Base-by-base conservation (phyloP, 495 filamentous ascomycete genomes). In the Rusavskia elegans region DNA sequence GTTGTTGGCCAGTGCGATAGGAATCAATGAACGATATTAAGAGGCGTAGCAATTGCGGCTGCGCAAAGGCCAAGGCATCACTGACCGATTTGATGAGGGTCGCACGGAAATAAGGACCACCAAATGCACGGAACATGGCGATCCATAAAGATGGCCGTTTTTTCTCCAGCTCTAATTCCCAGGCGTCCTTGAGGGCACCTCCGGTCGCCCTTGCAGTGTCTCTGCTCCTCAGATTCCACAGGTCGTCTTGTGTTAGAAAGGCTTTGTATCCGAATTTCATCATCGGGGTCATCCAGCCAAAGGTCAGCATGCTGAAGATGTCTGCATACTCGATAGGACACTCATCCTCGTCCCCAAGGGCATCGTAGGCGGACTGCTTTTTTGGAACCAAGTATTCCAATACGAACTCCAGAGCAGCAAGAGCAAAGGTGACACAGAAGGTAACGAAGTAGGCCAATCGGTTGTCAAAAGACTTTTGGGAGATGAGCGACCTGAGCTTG, bases 271-370 rank as follows among this genome's bases (percentile, higher is more conserved):
- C 93, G 68, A 82, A 81, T 59, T 83, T 88, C 93, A 99, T 99
- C 78, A 97, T 68, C 16, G 90, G 88, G 0, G 93, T 99, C 87
- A 99, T 95, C 93, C 93, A 99, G 52, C 85, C 79, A 64, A 99
- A 99, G 10, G 90, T 94, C 30, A 99, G 77, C 38, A 85, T 79
- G 10, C 90, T 95, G 68, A 97, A 97, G 44, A 97, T 74, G 50
- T 89, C 87, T 21, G 93, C 89, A 68, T 94, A 93, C 70, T 97
- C 89, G 35, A 83, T 81, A 0, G 93, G 93, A 58, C 92, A 97
- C 69, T 96, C 89, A 53, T 89, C 86, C 52, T 87, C 81, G 51
- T 92, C 87, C n/a, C 83, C 80, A 52, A 97, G 64, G 2, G 79
- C 84, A 61, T 88, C 81, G 64, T 97, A 99, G 10, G 76, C 76